Evolutionary conservation across 2,329 filamentous ascomycete genomes (phyloP).

Genomic region (Fusarium aywerte): DNA sequence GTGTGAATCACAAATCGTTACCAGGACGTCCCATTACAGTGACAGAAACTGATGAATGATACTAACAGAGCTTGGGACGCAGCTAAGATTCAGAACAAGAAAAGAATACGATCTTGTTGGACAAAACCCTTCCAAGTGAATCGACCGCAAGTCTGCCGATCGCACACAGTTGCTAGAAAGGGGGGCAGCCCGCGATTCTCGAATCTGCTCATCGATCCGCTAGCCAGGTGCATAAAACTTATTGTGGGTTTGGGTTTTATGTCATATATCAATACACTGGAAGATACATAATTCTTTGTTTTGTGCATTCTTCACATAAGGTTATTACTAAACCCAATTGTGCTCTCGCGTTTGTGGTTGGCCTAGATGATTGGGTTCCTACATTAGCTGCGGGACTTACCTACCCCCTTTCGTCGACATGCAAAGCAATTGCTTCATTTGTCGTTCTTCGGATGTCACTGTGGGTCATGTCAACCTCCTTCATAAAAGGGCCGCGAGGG

Average conservation of each 20-base stretch:
- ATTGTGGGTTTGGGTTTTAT: background rate
- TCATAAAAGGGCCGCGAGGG: slow-evolving; percentile 38
- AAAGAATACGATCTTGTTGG: background rate
- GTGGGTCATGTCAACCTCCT: slow-evolving; percentile 34
- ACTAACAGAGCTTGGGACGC: background rate
- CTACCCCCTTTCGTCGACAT: slow-evolving; percentile 27
- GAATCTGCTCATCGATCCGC: background rate
- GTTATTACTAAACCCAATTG: slow-evolving; percentile 18
- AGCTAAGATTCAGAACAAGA: background rate
- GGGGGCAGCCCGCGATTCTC: background rate
- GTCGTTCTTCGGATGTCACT: slow-evolving; percentile 26
- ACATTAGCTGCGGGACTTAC: slow-evolving; percentile 35
- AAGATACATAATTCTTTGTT: slow-evolving; percentile 22
- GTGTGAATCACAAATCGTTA: background rate
- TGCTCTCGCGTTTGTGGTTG: slow-evolving; percentile 9
- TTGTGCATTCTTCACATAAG: slow-evolving; percentile 25
- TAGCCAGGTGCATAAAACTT: background rate
- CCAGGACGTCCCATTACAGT: background rate
- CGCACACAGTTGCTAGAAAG: slow-evolving; percentile 1
- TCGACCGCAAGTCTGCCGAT: slow-evolving; percentile 7
- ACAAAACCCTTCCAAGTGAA: slow-evolving; percentile 21
- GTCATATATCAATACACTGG: background rate
- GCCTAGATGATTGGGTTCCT: slow-evolving; percentile 29
- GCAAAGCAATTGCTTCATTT: slow-evolving; percentile 10
- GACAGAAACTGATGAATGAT: background rate